Conservation (phyloP, 306 rosid species). For the Fragaria vesca region DNA sequence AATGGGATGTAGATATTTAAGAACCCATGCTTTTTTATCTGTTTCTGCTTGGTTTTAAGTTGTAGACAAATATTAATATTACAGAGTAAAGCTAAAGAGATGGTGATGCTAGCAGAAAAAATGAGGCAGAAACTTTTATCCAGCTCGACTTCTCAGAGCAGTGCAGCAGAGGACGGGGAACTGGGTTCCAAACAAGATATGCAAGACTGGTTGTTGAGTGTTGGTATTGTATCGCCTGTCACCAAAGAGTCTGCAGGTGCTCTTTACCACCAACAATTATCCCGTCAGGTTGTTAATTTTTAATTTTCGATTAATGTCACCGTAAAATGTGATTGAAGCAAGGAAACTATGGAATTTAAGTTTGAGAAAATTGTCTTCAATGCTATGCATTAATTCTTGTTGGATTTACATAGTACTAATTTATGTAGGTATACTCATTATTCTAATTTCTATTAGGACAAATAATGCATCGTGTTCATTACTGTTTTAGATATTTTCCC, state of each 20-base stretch:
- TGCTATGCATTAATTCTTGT: background rate
- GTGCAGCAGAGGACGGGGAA: conserved; percentile 63
- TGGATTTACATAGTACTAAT: background rate
- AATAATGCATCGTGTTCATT: background rate
- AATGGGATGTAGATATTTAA: background rate
- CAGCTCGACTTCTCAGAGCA: conserved; percentile 59
- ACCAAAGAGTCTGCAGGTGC: conserved; percentile 99
- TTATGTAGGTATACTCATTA: background rate
- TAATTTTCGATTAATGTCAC: conserved; percentile 8
- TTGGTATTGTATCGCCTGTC: conserved; percentile 93
- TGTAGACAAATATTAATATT: conserved; percentile 31
- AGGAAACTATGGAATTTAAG: background rate
- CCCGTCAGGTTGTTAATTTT: conserved; percentile 71
- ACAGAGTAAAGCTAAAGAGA: conserved; percentile 98
- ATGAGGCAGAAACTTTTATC: conserved; percentile 91
- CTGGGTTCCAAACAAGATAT: conserved; percentile 94
- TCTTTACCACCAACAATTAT: conserved; percentile 86
- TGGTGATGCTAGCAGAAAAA: conserved; percentile 97
- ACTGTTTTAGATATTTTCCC: background rate
- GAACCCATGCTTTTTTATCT: background rate
- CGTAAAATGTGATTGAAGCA: conserved; percentile 8
- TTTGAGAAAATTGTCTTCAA: too few species aligned
- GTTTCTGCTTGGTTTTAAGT: conserved; percentile 19
- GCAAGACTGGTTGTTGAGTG: conserved; percentile 92
- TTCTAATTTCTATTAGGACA: background rate